These are phyloP conservation scores for Xylariaceae sp. DNA, from an alignment of 2,329 filamentous ascomycete species.

Conservation along the genomic window DNA sequence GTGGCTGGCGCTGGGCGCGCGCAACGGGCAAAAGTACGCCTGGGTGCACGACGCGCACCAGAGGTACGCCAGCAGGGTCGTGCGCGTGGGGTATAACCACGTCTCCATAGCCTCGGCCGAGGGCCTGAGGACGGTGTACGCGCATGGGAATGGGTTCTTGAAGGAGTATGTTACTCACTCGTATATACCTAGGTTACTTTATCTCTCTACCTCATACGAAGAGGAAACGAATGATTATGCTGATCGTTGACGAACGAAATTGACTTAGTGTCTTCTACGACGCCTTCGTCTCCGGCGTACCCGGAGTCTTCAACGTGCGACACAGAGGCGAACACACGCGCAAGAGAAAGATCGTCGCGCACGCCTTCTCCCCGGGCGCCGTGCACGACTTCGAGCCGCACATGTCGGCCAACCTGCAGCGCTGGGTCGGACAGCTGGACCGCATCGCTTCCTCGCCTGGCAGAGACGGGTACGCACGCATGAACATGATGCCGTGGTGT, in stretches of 20 bases:
- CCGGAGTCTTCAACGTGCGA: conserved; percentile 9
- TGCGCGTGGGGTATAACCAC: conserved; percentile 15
- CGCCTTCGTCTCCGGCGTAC: conserved; percentile 11
- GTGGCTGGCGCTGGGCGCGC: conserved; percentile 13
- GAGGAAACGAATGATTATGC: no score
- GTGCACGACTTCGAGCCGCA: conserved; percentile 16
- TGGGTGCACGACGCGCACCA: conserved; percentile 15
- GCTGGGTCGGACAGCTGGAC: conserved; percentile 12
- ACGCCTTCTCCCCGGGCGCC: conserved; percentile 13
- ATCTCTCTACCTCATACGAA: no score
- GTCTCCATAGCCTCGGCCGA: conserved; percentile 13
- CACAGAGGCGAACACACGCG: conserved; percentile 12
- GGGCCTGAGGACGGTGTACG: conserved; percentile 11
- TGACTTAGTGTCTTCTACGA: conserved; percentile 9
- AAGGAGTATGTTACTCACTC: conserved; percentile 11
- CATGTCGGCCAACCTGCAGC: conserved; percentile 12
- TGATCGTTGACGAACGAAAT: background rate
- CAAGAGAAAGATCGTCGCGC: conserved; percentile 12
- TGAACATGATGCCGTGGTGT: conserved; percentile 14
- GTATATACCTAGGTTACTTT: no score
- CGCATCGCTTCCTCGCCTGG: conserved; percentile 3
- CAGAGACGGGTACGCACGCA: conserved; percentile 3
- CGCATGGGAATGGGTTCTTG: conserved; percentile 12
- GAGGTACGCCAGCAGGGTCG: conserved; percentile 10
- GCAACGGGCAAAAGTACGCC: conserved; percentile 11